A percentile compares a stretch with the other conserved stretches of the same genome.
Evolutionary conservation across 2,329 filamentous ascomycete species (phyloP).

Genomic region (Ceratocystiopsis minuta): DNA sequence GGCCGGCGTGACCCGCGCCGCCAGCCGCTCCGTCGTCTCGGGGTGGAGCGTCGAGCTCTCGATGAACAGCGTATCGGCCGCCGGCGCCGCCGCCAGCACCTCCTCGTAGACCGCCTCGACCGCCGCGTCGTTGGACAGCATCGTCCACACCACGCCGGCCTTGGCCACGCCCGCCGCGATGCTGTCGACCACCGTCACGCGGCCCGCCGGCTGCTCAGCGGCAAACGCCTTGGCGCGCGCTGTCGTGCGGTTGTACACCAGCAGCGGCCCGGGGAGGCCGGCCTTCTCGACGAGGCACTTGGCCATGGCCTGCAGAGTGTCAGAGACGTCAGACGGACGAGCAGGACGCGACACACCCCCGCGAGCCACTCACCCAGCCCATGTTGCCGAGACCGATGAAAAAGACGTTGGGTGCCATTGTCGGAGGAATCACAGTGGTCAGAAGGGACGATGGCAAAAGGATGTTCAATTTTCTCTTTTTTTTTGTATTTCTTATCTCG

Average conservation of each 20-base stretch:
- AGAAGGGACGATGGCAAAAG: too few relatives aligned
- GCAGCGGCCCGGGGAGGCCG: constrained; percentile 42
- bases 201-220: constrained; percentile 38
- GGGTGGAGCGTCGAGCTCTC: constrained; percentile 83
- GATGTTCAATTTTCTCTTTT: too few relatives aligned
- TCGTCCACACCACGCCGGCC: constrained; percentile 68
- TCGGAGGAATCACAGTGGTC: too few relatives aligned
- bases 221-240: constrained; percentile 47
- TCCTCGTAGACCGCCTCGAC: constrained; percentile 57
- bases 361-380: constrained; percentile 49
- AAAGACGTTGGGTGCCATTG: constrained; percentile 43
- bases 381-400: constrained; percentile 83
- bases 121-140: constrained; percentile 63
- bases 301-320: constrained; percentile 50
- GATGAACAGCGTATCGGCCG: constrained; percentile 57
- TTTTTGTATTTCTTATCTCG: too few relatives aligned
- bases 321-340: neutral
- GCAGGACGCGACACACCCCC: neutral
- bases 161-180: constrained; percentile 47
- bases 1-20: constrained; percentile 36
- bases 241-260: constrained; percentile 64
- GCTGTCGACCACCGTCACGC: constrained; percentile 43
- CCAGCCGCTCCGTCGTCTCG: constrained; percentile 52
- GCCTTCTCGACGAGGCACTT: constrained; percentile 71
- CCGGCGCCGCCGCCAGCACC: constrained; percentile 30